A percentile compares a stretch with the other conserved stretches of the same genome.
These are phyloP conservation scores for Chaetoscypha palmicola DNA, from an alignment of 2,329 filamentous ascomycete species.

Conservation along the genomic window DNA sequence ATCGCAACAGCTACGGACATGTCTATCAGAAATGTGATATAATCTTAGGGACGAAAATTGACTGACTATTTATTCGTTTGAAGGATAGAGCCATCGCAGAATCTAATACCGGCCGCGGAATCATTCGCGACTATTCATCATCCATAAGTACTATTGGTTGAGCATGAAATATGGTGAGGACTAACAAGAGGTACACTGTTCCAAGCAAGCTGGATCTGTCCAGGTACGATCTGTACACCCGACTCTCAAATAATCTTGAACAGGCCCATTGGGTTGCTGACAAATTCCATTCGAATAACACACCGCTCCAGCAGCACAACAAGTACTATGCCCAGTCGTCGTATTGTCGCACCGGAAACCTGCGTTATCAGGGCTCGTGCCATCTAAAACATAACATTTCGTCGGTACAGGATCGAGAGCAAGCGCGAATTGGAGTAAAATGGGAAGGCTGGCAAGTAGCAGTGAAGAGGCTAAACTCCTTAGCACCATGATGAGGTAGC, in stretches of 20 bases:
- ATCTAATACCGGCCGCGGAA: constrained; percentile 19
- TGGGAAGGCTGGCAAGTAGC: neutral
- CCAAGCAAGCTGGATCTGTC: constrained; percentile 19
- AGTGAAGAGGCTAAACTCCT: neutral
- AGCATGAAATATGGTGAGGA: neutral
- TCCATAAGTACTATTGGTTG: neutral
- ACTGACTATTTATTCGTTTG: constrained; percentile 20
- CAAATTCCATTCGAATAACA: constrained; percentile 24
- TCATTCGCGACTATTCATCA: constrained; percentile 11
- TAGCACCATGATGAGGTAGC: neutral
- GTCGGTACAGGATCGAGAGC: constrained; percentile 9
- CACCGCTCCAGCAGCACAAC: constrained; percentile 16
- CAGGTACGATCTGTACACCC: constrained; percentile 24
- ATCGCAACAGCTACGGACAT: constrained; percentile 17
- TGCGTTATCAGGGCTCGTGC: constrained; percentile 4
- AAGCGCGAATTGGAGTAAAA: neutral
- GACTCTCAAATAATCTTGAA: constrained; percentile 22
- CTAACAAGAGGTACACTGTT: constrained; percentile 20
- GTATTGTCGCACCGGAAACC: constrained; percentile 20
- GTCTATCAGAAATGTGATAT: too few relatives aligned
- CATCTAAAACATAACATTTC: constrained; percentile 19
- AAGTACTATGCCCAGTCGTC: constrained; percentile 19
- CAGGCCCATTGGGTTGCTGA: constrained; percentile 12
- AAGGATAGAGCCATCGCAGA: constrained; percentile 16
- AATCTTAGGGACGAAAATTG: neutral